Evolutionary conservation across 176 grass and related monocot genomes (phyloP).

Genomic region (Carex kokanica): DNA sequence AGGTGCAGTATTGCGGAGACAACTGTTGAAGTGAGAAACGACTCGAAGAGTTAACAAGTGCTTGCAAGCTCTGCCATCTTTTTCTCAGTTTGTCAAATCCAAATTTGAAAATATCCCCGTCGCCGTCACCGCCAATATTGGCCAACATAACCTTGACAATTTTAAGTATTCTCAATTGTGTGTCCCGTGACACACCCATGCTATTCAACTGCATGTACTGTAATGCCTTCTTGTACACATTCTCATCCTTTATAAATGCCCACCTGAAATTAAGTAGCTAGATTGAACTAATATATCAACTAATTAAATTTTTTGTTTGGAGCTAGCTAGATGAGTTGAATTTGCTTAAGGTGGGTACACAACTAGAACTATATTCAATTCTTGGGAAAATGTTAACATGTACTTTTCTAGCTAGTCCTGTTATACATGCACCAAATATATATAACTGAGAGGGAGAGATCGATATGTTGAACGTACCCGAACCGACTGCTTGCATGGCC

Average conservation of each 20-base stretch:
- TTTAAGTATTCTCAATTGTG: slow-evolving; percentile 54
- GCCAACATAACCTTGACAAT: slow-evolving; percentile 47
- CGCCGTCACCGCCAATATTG: slow-evolving; percentile 28
- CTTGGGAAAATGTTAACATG: neutral
- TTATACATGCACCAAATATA: neutral
- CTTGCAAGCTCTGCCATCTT: slow-evolving; percentile 50
- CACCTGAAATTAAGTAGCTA: slow-evolving; percentile 39
- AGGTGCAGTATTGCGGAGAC: slow-evolving; percentile 53
- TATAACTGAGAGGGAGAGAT: neutral
- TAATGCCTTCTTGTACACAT: slow-evolving; percentile 31
- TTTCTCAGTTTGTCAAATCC: slow-evolving; percentile 36
- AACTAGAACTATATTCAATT: neutral
- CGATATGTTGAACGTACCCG: slow-evolving; percentile 33
- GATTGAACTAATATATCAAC: neutral
- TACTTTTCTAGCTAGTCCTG: neutral
- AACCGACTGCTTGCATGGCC: slow-evolving; percentile 76
- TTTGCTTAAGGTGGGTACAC: neutral
- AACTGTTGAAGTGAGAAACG: slow-evolving; percentile 69
- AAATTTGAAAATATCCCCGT: slow-evolving; percentile 67
- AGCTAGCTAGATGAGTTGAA: neutral
- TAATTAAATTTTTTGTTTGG: neutral
- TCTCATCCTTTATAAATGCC: slow-evolving; percentile 68
- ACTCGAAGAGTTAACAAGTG: slow-evolving; percentile 38
- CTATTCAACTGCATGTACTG: slow-evolving; percentile 29
- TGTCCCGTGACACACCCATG: slow-evolving; percentile 60